Evolutionary conservation across 106 monocot genomes (phyloP), one percentile per base, ranked within the genome.

Genomic region (Agapanthus africanus): DNA sequence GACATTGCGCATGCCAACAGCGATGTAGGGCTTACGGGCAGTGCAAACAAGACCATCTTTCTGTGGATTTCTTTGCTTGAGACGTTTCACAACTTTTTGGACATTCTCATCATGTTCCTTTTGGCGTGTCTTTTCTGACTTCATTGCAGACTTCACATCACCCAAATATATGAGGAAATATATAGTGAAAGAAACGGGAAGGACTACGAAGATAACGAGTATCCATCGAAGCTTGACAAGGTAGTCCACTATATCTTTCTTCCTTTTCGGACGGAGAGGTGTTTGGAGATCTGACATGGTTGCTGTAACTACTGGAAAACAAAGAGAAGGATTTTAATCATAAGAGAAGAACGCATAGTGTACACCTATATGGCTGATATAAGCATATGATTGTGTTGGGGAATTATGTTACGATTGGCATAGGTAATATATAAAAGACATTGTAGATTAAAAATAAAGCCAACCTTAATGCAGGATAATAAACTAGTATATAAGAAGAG

Each of bases 31-130:
- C 33, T 79, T 79, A 39, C 73, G 60, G 27, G 79, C 73, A 2
- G 79, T 79, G 73, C 79, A 79, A 3, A 79, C 79, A 4, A 79
- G 79, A 10, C 79, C 79, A 63, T 79, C 73, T 35, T 69, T 79
- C 59, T 35, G 42, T n/a, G 69, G 73, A 37, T 79, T 52, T 68
- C 79, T 68, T 56, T 73, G 73, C 68, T 79, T 79, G 61, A 79
- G 79, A 13, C 79, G 79, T 32, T 63, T 51, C 40, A 79, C 68
- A 28, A 79, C 79, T 40, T 73, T 73, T 37, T 73, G 66, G 23
- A 79, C 68, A 25, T 73, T 85, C 65, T 85, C 85, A 0, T 85
- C 75, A 13, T 85, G 85, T 39, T 85, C 81, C 54, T 76, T 51
- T 32, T 86, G 86, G 2, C 82, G 81, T 18, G 21, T 71, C 66